Evolutionary conservation across 208 protist genomes (phyloP).

Genomic region (Trypanosoma theileri): DNA sequence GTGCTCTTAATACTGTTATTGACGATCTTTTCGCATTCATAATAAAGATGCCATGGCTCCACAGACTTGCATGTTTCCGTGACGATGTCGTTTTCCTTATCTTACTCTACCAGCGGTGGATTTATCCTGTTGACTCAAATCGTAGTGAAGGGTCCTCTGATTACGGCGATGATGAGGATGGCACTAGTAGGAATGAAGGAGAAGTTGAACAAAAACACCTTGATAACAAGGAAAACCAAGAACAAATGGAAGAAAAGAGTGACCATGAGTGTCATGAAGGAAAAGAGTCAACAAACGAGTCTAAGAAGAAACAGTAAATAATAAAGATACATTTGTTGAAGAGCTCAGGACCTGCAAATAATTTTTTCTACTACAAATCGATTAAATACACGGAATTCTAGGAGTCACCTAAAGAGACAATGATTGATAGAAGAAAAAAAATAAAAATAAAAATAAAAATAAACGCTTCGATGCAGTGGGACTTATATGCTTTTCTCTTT

Average conservation of each 20-base stretch:
- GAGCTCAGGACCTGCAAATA: no score
- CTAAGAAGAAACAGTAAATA: slow-evolving; percentile 38
- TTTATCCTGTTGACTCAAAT: slow-evolving; percentile 96
- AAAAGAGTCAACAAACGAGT: slow-evolving; percentile 3
- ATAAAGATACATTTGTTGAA: background rate
- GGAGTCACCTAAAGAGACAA: no score
- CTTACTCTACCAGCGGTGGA: slow-evolving; percentile 97
- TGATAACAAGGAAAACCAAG: background rate
- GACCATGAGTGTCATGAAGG: slow-evolving; percentile 1
- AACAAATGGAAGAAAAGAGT: slow-evolving; percentile 14
- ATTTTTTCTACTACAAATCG: no score
- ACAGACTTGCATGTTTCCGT: slow-evolving; percentile 97
- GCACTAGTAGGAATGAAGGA: background rate
- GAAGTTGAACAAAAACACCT: slow-evolving; percentile 18
- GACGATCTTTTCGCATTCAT: slow-evolving; percentile 99
- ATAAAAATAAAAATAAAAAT: background rate
- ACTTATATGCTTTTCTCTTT: background rate
- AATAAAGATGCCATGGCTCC: slow-evolving; percentile 98
- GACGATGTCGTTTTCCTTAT: slow-evolving; percentile 98
- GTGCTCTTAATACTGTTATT: slow-evolving; percentile 98
- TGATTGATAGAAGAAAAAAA: background rate
- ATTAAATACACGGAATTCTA: no score
- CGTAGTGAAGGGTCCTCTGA: slow-evolving; percentile 56
- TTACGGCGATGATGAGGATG: slow-evolving; percentile 17
- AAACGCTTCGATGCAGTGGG: background rate